Percentiles rank a stretch among this genome's conserved stretches.
Conservation (phyloP, 129 eudicot species). For the Saussurea involucrata region DNA sequence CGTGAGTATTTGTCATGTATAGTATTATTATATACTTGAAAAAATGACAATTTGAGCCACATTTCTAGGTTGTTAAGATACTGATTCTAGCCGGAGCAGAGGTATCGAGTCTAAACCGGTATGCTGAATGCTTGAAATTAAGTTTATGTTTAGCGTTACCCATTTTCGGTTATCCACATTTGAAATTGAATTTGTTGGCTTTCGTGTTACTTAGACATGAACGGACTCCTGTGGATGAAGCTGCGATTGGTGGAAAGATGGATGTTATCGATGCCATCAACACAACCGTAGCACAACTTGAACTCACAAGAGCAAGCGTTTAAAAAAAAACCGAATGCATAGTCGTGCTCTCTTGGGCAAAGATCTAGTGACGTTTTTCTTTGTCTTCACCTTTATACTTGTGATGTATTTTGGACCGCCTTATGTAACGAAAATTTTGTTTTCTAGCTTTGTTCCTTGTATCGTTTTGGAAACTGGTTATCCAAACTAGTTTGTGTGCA, state of each 20-base stretch:
- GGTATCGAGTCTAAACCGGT: slow-evolving; percentile 69
- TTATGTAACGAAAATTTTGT: background rate
- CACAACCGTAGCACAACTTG: slow-evolving; percentile 60
- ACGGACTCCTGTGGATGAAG: slow-evolving; percentile 85
- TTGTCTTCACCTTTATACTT: background rate
- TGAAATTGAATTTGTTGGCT: background rate
- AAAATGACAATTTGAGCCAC: background rate
- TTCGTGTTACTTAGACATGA: slow-evolving; percentile 56
- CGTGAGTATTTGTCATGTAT: background rate
- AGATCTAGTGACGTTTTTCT: too few species aligned
- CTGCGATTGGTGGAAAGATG: slow-evolving; percentile 57
- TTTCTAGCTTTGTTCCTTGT: background rate
- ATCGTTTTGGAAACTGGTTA: background rate
- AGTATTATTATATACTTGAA: background rate
- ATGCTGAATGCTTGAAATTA: background rate
- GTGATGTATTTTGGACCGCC: background rate
- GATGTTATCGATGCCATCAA: slow-evolving; percentile 74
- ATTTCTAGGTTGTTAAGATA: slow-evolving; percentile 54
- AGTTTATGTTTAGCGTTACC: background rate
- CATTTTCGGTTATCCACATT: background rate
- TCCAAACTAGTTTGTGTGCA: background rate
- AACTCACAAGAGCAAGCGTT: slow-evolving; percentile 55
- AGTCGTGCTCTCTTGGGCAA: too few species aligned
- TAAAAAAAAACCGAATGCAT: background rate
- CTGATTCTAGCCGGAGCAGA: slow-evolving; percentile 82